Evolutionary conservation across 2,329 filamentous ascomycete genomes (phyloP).

Genomic region (Bisporella sp.): DNA sequence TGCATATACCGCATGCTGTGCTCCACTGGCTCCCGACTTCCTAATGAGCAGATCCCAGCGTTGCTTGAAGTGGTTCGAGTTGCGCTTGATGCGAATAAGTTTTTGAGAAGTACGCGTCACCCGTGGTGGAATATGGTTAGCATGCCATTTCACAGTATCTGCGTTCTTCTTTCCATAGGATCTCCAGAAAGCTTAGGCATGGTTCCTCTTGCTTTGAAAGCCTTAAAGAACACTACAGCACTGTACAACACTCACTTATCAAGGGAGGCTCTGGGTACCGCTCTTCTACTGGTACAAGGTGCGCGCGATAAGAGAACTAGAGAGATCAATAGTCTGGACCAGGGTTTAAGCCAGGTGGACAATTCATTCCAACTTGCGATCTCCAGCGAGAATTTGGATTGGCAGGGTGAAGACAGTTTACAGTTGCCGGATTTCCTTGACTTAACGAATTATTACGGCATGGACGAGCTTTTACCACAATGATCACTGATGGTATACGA

Average conservation of each 20-base stretch:
- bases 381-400: constrained; percentile 2
- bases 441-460: neutral
- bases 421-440: constrained; percentile 7
- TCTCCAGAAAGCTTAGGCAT: constrained; percentile 13
- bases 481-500: too few relatives aligned
- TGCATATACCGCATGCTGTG: constrained; percentile 13
- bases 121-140: constrained; percentile 20
- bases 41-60: neutral
- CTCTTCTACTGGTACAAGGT: constrained; percentile 14
- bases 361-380: neutral
- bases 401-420: constrained; percentile 5
- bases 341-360: constrained; percentile 4
- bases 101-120: constrained; percentile 6
- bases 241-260: constrained; percentile 13
- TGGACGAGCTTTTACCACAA: neutral
- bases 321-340: constrained; percentile 15
- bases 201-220: constrained; percentile 12
- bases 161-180: constrained; percentile 14
- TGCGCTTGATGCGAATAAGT: constrained; percentile 11
- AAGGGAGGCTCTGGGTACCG: constrained; percentile 17
- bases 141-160: constrained; percentile 16
- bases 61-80: constrained; percentile 12
- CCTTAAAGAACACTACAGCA: constrained; percentile 10
- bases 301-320: constrained; percentile 11
- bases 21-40: constrained; percentile 3